phyloP scores from a whole-genome alignment of 768 basidiomycete species.

The Boletus vermiculosoides region DNA sequence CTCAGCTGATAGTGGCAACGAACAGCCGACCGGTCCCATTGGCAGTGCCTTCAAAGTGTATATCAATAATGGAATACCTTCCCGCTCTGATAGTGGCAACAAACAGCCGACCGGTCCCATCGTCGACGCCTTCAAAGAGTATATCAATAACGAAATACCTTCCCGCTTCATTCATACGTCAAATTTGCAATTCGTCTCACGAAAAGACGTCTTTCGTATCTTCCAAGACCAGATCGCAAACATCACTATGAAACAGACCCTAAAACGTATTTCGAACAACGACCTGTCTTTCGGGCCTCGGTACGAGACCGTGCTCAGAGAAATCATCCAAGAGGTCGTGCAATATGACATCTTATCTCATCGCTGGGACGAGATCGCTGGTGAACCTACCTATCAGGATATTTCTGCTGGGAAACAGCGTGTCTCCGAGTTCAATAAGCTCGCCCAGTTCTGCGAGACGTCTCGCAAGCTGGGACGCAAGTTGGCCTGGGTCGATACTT shows the following conservation, averaged over 20 bases:
- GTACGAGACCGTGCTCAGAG: not conserved
- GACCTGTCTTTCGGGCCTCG: not conserved
- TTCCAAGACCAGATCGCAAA: slow-evolving; percentile 5
- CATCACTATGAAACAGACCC: slow-evolving; percentile 4
- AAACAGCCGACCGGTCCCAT: not conserved
- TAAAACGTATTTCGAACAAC: not conserved
- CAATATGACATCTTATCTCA: slow-evolving; percentile 17
- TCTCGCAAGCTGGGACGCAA: not conserved
- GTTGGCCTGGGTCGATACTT: slow-evolving; percentile 19
- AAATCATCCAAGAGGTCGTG: slow-evolving; percentile 14
- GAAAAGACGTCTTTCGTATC: slow-evolving; percentile 3
- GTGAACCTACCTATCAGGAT: slow-evolving; percentile 14
- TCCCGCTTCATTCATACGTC: slow-evolving; percentile 7
- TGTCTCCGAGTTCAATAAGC: not conserved
- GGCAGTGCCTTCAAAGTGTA: slow-evolving; percentile 6
- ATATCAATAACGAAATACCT: slow-evolving; percentile 15
- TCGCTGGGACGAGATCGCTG: slow-evolving; percentile 3
- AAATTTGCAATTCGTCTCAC: slow-evolving; percentile 4
- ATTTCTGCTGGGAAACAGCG: not conserved
- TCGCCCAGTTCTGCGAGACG: slow-evolving; percentile 7
- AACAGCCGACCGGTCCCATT: not conserved
- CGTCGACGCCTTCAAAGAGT: slow-evolving; percentile 4
- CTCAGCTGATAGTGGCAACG: not conserved
- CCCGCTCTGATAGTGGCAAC: not conserved
- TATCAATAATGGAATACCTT: slow-evolving; percentile 12